Percentiles rank a stretch among this genome's conserved stretches.
Evolutionary conservation across 2,329 filamentous ascomycete species (phyloP).

Genomic region (Sphaerulina vaccinii): DNA sequence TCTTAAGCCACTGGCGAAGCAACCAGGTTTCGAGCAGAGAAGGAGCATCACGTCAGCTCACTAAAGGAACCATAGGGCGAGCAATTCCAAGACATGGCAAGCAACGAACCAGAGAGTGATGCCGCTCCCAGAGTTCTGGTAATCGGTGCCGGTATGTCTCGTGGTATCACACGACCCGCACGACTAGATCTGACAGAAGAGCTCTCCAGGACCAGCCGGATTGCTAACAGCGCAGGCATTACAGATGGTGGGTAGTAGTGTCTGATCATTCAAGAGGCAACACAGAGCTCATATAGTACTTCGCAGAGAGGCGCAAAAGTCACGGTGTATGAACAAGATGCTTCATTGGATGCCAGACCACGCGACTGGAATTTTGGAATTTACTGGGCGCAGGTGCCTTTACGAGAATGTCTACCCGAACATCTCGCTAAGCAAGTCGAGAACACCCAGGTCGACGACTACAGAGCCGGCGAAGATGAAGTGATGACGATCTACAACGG

Average conservation of each 20-base stretch:
- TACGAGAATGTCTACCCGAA: conserved; percentile 21
- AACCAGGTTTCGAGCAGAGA: too few species aligned
- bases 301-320: conserved; percentile 20
- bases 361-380: conserved; percentile 25
- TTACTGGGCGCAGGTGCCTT: conserved; percentile 23
- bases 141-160: conserved; percentile 18
- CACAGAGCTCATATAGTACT: neutral
- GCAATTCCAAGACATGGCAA: conserved; percentile 6
- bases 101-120: neutral
- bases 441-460: conserved; percentile 21
- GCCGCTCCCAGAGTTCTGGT: conserved; percentile 16
- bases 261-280: neutral
- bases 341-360: conserved; percentile 17
- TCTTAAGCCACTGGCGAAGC: too few species aligned
- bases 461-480: conserved; percentile 19
- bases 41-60: too few species aligned
- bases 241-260: conserved; percentile 17
- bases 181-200: conserved; percentile 8
- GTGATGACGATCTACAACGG: conserved; percentile 24
- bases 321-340: conserved; percentile 22
- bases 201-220: conserved; percentile 19
- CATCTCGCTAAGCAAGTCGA: conserved; percentile 19
- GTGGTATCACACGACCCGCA: neutral
- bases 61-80: too few species aligned
- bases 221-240: conserved; percentile 24